These are phyloP conservation scores for Murraya paniculata DNA, from an alignment of 345 rosid genomes.

Conservation along the genomic window DNA sequence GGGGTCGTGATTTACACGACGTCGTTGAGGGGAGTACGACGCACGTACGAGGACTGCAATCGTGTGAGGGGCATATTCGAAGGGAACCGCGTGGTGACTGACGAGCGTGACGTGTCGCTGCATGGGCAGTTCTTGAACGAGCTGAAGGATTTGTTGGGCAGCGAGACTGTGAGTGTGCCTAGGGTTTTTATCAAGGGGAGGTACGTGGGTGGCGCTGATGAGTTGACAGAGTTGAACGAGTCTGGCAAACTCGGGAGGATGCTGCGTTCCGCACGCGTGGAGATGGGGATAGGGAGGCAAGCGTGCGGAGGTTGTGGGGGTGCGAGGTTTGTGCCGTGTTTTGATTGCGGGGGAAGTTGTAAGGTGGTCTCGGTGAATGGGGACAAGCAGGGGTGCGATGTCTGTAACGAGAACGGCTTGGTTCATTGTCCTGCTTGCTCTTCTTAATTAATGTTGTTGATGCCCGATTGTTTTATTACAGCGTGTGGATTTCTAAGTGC, in stretches of 20 bases:
- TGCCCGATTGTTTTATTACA: neutral
- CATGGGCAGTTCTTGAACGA: slow-evolving; percentile 70
- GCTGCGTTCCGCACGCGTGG: slow-evolving; percentile 59
- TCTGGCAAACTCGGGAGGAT: slow-evolving; percentile 63
- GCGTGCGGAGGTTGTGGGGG: slow-evolving; percentile 93
- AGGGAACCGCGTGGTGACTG: slow-evolving; percentile 55
- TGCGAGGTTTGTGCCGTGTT: slow-evolving; percentile 79
- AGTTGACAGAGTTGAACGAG: slow-evolving; percentile 67
- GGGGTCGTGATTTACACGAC: slow-evolving; percentile 81
- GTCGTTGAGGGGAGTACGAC: slow-evolving; percentile 79
- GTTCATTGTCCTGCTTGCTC: slow-evolving; percentile 71
- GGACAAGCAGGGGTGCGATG: slow-evolving; percentile 55
- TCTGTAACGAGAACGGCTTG: slow-evolving; percentile 88
- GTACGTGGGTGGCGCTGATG: slow-evolving; percentile 77
- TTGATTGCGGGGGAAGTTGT: slow-evolving; percentile 86
- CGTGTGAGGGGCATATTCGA: slow-evolving; percentile 53
- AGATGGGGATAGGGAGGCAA: slow-evolving; percentile 61
- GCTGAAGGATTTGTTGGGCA: slow-evolving; percentile 53
- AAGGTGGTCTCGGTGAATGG: slow-evolving; percentile 52
- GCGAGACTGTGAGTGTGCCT: slow-evolving; percentile 50
- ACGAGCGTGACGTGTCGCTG: slow-evolving; percentile 87
- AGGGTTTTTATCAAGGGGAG: slow-evolving; percentile 83
- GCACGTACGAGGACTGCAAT: slow-evolving; percentile 72
- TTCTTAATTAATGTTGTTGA: neutral
- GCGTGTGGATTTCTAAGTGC: neutral